phyloP scores from a whole-genome alignment of 805 yeast genomes.

The Peterozyma xylosa region DNA sequence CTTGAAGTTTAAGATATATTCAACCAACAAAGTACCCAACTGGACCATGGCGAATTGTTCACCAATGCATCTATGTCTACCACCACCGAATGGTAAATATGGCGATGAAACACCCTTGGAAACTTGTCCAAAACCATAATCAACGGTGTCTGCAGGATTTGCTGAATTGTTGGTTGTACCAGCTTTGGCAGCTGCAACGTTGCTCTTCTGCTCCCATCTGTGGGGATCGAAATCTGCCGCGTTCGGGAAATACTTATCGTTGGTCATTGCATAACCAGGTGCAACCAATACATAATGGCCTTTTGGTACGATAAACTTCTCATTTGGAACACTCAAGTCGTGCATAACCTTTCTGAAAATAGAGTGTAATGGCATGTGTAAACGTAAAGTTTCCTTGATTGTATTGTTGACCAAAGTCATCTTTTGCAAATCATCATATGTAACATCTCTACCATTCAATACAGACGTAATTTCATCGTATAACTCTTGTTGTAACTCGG shows the following conservation, averaged over 20 bases:
- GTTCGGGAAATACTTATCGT: constrained; percentile 71
- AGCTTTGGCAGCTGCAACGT: constrained; percentile 4
- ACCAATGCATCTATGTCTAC: constrained; percentile 98
- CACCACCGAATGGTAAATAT: constrained; percentile 97
- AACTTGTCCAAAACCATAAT: constrained; percentile 95
- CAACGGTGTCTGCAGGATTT: constrained; percentile 43
- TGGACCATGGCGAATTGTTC: constrained; percentile 96
- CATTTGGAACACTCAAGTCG: constrained; percentile 70
- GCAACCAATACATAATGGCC: constrained; percentile 89
- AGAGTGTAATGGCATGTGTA: constrained; percentile 96
- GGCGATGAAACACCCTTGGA: constrained; percentile 95
- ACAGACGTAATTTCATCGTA: constrained; percentile 67
- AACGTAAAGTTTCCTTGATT: constrained; percentile 88
- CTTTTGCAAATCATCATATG: constrained; percentile 76
- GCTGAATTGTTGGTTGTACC: constrained; percentile 19
- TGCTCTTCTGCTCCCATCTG: constrained; percentile 57
- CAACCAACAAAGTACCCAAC: constrained; percentile 75
- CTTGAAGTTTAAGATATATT: constrained; percentile 66
- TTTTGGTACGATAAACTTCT: constrained; percentile 69
- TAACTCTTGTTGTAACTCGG: constrained; percentile 77
- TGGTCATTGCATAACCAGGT: constrained; percentile 85
- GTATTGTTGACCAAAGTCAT: constrained; percentile 77
- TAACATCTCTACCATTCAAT: constrained; percentile 51
- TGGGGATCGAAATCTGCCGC: constrained; percentile 71
- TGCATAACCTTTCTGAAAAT: constrained; percentile 85